Evolutionary conservation across 1,284 basidiomycete species (phyloP).

Genomic region (Sporisorium iseilematis-ciliati): DNA sequence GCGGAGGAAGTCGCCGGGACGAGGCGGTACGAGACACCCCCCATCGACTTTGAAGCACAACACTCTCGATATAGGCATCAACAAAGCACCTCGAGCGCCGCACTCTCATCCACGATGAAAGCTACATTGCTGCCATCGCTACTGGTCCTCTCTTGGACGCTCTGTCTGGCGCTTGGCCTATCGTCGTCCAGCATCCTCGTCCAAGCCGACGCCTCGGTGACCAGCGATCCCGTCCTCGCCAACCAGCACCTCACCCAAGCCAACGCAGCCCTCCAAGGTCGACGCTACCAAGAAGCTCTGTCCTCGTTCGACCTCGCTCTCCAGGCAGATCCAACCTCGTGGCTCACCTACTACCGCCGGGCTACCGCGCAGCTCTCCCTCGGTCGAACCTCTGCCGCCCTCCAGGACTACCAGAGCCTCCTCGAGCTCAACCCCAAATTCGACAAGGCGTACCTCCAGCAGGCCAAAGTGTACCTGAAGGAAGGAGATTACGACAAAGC

Average conservation of each 20-base stretch:
- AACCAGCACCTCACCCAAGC: slow-evolving; percentile 53
- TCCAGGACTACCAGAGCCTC: slow-evolving; percentile 59
- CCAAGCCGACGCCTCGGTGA: slow-evolving; percentile 22
- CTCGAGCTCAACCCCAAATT: slow-evolving; percentile 64
- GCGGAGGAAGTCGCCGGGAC: background rate
- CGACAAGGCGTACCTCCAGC: slow-evolving; percentile 63
- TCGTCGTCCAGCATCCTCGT: slow-evolving; percentile 28
- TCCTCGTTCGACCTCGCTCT: slow-evolving; percentile 60
- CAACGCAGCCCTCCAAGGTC: slow-evolving; percentile 58
- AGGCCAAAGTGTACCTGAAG: slow-evolving; percentile 61
- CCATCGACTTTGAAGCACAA: too few species aligned
- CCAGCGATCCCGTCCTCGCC: slow-evolving; percentile 28
- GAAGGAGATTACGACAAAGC: slow-evolving; percentile 64
- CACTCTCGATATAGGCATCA: background rate
- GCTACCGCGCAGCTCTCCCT: slow-evolving; percentile 67
- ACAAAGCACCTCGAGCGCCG: background rate
- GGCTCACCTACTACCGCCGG: slow-evolving; percentile 66
- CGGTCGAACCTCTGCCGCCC: slow-evolving; percentile 61
- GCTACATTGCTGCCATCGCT: slow-evolving; percentile 37
- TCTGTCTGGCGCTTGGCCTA: slow-evolving; percentile 36
- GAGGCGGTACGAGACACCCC: too few species aligned
- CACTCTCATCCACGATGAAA: slow-evolving; percentile 21
- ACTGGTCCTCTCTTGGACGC: slow-evolving; percentile 43
- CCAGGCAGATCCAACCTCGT: slow-evolving; percentile 56
- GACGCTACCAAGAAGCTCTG: slow-evolving; percentile 59